phyloP scores from a whole-genome alignment of 2,329 filamentous ascomycete species.

The Claviceps sorghi region DNA sequence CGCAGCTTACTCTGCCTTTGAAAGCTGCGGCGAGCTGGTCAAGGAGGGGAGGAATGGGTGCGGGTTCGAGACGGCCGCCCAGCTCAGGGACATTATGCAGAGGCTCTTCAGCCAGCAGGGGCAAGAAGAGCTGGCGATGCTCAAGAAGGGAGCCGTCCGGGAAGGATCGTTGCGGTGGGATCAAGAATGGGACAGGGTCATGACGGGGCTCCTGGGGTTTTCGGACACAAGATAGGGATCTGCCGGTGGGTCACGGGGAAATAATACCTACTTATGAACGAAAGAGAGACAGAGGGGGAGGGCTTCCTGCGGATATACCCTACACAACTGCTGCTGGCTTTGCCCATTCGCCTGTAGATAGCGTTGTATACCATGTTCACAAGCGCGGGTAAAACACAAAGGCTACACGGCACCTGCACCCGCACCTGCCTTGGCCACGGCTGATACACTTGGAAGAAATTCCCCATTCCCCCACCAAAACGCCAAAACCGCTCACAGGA shows the following conservation, averaged over 20 bases:
- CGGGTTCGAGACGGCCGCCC: slow-evolving; percentile 60
- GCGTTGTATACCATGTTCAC: not conserved
- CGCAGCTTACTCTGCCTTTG: slow-evolving; percentile 69
- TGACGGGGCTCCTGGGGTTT: slow-evolving; percentile 54
- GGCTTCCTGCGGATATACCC: not conserved
- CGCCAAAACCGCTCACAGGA: not conserved
- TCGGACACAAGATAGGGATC: slow-evolving; percentile 6
- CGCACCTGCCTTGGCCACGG: not conserved
- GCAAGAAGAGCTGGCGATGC: slow-evolving; percentile 36
- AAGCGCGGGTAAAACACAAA: not conserved
- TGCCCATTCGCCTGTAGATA: not conserved
- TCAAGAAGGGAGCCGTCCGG: slow-evolving; percentile 55
- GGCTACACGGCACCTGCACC: not conserved
- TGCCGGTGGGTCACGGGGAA: not conserved
- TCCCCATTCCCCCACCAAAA: not conserved
- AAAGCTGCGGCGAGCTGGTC: slow-evolving; percentile 84
- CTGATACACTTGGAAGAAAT: not conserved
- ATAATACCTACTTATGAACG: not conserved
- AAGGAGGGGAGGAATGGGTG: slow-evolving; percentile 72
- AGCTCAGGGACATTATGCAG: slow-evolving; percentile 48
- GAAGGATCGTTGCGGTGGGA: slow-evolving; percentile 77
- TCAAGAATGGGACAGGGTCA: slow-evolving; percentile 79
- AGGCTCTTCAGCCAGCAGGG: slow-evolving; percentile 45
- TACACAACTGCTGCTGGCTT: not conserved
- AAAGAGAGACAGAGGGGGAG: not conserved